These are phyloP conservation scores for Dioscorea alata DNA, from an alignment of 106 monocot species.

Conservation along the genomic window DNA sequence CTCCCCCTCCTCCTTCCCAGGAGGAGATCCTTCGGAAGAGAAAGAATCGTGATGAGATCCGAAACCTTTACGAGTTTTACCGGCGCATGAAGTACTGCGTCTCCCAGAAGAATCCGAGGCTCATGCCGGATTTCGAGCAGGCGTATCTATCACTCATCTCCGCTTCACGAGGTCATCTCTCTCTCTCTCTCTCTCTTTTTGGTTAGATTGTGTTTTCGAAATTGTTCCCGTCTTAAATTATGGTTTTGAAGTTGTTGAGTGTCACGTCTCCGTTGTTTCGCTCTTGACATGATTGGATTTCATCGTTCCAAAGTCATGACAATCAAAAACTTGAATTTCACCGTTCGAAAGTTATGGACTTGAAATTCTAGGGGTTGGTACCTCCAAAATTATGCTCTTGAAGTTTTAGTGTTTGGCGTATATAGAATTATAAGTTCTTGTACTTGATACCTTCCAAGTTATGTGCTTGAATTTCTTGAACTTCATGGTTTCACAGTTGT, in stretches of 20 bases:
- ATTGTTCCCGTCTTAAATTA: not conserved
- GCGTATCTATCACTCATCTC: slow-evolving; percentile 86
- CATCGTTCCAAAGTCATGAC: not conserved
- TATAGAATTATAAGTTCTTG: too few species aligned
- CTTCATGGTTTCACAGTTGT: too few species aligned
- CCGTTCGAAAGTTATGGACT: not conserved
- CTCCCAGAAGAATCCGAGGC: slow-evolving; percentile 53
- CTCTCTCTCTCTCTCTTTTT: not conserved
- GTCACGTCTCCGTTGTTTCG: not conserved
- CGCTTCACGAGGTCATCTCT: slow-evolving; percentile 68
- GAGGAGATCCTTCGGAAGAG: slow-evolving; percentile 59
- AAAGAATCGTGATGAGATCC: slow-evolving; percentile 72
- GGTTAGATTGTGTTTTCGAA: not conserved
- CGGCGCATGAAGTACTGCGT: slow-evolving; percentile 63
- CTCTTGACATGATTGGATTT: not conserved
- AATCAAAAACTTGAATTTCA: not conserved
- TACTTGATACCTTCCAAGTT: too few species aligned
- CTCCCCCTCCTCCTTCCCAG: slow-evolving; percentile 29
- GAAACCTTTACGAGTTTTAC: slow-evolving; percentile 71
- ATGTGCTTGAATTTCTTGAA: too few species aligned
- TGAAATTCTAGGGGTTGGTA: not conserved
- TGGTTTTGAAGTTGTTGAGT: not conserved
- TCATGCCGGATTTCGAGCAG: slow-evolving; percentile 88
- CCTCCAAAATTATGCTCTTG: too few species aligned
- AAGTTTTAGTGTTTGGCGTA: too few species aligned